Evolutionary conservation across 441 rosid genomes (phyloP), one percentile per base, ranked within the genome.

Genomic region (Sinapis alba): DNA sequence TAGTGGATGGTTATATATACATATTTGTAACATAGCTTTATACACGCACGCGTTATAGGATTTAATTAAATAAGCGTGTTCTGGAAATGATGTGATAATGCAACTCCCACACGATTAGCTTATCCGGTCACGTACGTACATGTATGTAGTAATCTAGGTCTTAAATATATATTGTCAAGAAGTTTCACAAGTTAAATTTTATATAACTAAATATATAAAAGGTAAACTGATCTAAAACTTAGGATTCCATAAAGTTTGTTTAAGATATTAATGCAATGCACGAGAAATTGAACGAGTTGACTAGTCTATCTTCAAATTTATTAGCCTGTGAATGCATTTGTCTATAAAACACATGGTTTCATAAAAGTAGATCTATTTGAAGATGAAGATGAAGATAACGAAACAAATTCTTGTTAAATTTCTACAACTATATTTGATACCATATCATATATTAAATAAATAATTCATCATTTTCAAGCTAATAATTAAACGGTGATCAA

Each of bases 251-350:
- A 56, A 41, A 45, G 74, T 75, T 60, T 76, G 28, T 63, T 45
- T 69, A 2, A 34, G 76, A 45, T 34, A 50, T 65, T 60, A 59
- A 71, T 72, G 77, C 20, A 58, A 18, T 38, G 69, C 77, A 77
- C 80, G 77, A 64, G 80, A 77, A 65, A 21, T 12, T 66, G 73
- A 71, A 57, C 62, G 59, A 59, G 65, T 78, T 66, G 77, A 72
- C 77, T 50, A 66, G 77, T 78, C 73, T 51, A 9, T 64, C 41
- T 76, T 64, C 41, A n/a, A 45, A 57, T 45, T 70, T 26, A 57
- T 65, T 8, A 45, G 54, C 72, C 57, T 30, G 26, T n/a, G 47
- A 71, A 23, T 32, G 23, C 54, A 57, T 56, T 7, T 69, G n/a
- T 61, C 12, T 36, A 68, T 21, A 5, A 11, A 26, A 54, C 19